Evolutionary conservation across 768 basidiomycete genomes (phyloP).

Genomic region (Suillus hirtellus): DNA sequence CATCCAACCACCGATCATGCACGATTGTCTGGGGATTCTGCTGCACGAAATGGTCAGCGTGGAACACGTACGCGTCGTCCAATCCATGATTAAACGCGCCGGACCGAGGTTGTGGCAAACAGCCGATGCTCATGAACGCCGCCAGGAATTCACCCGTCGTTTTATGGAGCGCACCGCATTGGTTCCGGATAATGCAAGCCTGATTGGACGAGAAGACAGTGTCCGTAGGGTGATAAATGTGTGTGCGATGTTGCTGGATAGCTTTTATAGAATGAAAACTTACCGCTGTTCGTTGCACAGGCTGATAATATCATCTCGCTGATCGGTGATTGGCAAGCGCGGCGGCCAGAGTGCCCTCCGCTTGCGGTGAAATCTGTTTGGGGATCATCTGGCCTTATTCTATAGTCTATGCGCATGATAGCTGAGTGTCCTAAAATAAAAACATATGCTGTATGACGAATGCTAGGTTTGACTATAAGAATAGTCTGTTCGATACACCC

Average conservation of each 20-base stretch:
- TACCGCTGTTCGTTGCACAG: not conserved
- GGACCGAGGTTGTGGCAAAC: slow-evolving; percentile 27
- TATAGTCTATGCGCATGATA: not conserved
- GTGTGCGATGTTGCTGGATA: not conserved
- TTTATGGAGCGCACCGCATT: slow-evolving; percentile 11
- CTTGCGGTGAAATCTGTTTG: slow-evolving; percentile 6
- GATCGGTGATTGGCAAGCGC: slow-evolving; percentile 9
- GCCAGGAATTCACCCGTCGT: slow-evolving; percentile 7
- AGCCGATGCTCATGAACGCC: slow-evolving; percentile 7
- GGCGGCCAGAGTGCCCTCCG: not conserved
- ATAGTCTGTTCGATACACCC: too few relatives aligned
- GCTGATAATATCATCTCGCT: slow-evolving; percentile 4
- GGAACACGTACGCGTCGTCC: slow-evolving; percentile 30
- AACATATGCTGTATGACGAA: not conserved
- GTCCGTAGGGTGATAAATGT: not conserved
- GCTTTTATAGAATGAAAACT: not conserved
- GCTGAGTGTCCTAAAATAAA: not conserved
- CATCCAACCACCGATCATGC: slow-evolving; percentile 14
- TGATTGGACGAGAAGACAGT: slow-evolving; percentile 7
- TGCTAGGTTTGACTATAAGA: not conserved
- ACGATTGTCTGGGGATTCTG: slow-evolving; percentile 26
- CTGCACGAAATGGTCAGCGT: slow-evolving; percentile 25
- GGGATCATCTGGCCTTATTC: not conserved
- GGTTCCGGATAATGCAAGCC: slow-evolving; percentile 7
- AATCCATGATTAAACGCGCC: slow-evolving; percentile 22